phyloP scores from a whole-genome alignment of 139 green algal genomes.

The Bryopsis sp. region DNA sequence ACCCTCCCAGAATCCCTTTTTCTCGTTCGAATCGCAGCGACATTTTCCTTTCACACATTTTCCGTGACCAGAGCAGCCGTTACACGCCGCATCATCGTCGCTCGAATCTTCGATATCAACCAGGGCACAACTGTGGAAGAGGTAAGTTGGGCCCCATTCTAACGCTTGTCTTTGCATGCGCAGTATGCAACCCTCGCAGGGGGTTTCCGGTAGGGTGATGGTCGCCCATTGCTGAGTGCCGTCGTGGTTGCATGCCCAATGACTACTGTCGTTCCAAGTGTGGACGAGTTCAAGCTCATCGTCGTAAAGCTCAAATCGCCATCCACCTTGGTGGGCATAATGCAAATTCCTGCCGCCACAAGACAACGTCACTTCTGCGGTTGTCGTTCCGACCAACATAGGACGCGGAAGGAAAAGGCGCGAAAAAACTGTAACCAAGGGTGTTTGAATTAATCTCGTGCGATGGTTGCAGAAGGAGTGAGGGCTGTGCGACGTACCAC shows the following conservation, averaged over 20 bases:
- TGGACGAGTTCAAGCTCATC: not conserved
- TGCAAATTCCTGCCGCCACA: slow-evolving; percentile 26
- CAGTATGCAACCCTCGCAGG: slow-evolving; percentile 19
- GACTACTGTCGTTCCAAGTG: not conserved
- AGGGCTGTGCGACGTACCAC: slow-evolving; percentile 7
- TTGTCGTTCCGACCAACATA: too few relatives aligned
- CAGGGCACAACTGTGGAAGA: slow-evolving; percentile 20
- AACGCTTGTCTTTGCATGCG: slow-evolving; percentile 18
- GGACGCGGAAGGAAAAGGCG: too few relatives aligned
- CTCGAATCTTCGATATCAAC: slow-evolving; percentile 9
- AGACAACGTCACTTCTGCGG: too few relatives aligned
- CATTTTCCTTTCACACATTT: slow-evolving; percentile 20
- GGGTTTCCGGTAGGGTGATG: slow-evolving; percentile 1
- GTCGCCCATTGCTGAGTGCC: slow-evolving; percentile 13
- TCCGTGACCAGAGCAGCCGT: slow-evolving; percentile 22
- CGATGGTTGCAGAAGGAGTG: too few relatives aligned
- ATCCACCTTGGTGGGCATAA: slow-evolving; percentile 24
- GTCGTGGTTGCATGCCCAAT: slow-evolving; percentile 22
- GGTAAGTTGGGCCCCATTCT: slow-evolving; percentile 21
- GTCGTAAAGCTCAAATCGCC: slow-evolving; percentile 17
- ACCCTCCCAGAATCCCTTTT: slow-evolving; percentile 23
- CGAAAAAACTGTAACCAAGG: too few relatives aligned
- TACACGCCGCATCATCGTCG: slow-evolving; percentile 15
- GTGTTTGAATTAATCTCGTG: too few relatives aligned
- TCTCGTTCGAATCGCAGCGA: slow-evolving; percentile 1